Percentiles rank a stretch among this genome's conserved stretches.
phyloP scores from a whole-genome alignment of 78 protist species.

The Polysphondylium violaceum region DNA sequence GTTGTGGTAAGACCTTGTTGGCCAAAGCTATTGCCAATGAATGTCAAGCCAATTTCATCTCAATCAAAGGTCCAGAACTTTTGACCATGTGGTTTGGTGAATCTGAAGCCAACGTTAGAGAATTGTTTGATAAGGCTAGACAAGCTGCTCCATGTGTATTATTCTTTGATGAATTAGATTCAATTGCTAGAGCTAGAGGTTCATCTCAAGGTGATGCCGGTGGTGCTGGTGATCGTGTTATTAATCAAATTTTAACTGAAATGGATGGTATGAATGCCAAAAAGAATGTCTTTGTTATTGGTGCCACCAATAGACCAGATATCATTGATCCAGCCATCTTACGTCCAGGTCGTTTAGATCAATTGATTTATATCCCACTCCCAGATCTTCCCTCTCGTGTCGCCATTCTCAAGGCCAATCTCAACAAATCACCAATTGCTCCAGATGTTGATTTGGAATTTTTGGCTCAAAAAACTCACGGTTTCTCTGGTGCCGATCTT shows the following conservation, averaged over 20 bases:
- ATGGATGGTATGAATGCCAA: constrained; percentile 99
- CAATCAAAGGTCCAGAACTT: constrained; percentile 98
- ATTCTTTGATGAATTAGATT: constrained; percentile 99
- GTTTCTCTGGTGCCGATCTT: constrained; percentile 99
- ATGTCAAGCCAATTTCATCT: constrained; percentile 99
- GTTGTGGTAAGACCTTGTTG: constrained; percentile 99
- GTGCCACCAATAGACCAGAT: constrained; percentile 99
- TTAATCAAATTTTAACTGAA: constrained; percentile 99
- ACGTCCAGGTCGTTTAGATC: constrained; percentile 99
- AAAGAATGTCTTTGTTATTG: constrained; percentile 99
- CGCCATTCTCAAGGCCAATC: constrained; percentile 95
- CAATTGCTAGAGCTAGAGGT: constrained; percentile 99
- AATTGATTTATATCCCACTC: constrained; percentile 99
- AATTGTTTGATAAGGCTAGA: constrained; percentile 99
- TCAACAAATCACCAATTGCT: constrained; percentile 97
- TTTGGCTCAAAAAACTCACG: constrained; percentile 95
- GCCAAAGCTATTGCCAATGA: constrained; percentile 99
- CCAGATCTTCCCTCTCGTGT: constrained; percentile 98
- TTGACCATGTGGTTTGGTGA: constrained; percentile 99
- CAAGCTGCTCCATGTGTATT: constrained; percentile 99
- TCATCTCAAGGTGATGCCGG: constrained; percentile 98
- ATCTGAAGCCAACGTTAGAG: constrained; percentile 99
- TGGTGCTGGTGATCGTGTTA: constrained; percentile 99
- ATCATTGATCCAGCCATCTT: constrained; percentile 99
- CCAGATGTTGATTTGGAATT: constrained; percentile 93